These are phyloP conservation scores for Hevea brasiliensis DNA, from an alignment of 345 rosid genomes.

Conservation along the genomic window DNA sequence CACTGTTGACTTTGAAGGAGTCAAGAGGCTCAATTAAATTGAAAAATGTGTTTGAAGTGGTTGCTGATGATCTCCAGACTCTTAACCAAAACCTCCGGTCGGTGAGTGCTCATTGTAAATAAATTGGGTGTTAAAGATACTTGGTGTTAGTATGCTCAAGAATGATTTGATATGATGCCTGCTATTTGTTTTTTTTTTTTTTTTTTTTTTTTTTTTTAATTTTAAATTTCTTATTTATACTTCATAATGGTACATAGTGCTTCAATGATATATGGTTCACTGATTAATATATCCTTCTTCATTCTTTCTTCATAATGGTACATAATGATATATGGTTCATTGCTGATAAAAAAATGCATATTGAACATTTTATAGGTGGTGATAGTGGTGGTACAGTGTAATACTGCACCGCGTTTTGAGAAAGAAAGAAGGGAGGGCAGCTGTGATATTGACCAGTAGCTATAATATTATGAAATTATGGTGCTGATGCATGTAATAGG, in stretches of 20 bases:
- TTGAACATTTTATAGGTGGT: neutral
- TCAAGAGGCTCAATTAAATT: constrained; percentile 48
- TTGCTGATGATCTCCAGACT: constrained; percentile 75
- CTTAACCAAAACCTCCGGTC: constrained; percentile 87
- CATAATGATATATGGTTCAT: too few species aligned
- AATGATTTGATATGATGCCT: neutral
- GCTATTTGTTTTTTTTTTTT: neutral
- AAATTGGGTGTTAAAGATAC: neutral
- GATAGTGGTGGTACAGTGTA: neutral
- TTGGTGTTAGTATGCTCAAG: neutral
- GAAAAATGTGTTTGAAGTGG: constrained; percentile 67
- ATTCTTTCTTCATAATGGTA: too few species aligned
- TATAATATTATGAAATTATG: neutral
- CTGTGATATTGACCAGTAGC: neutral
- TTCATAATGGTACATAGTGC: neutral
- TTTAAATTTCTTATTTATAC: too few species aligned
- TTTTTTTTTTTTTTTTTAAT: too few species aligned
- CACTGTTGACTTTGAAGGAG: constrained; percentile 54
- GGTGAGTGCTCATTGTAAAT: constrained; percentile 44
- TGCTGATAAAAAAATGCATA: too few species aligned
- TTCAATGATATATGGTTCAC: too few species aligned
- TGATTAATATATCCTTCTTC: neutral
- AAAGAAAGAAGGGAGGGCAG: too few species aligned
- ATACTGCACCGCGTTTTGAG: neutral
- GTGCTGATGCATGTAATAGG: neutral